Evolutionary conservation across 495 filamentous ascomycete species (phyloP).

Genomic region (Hypoxylon rickii): DNA sequence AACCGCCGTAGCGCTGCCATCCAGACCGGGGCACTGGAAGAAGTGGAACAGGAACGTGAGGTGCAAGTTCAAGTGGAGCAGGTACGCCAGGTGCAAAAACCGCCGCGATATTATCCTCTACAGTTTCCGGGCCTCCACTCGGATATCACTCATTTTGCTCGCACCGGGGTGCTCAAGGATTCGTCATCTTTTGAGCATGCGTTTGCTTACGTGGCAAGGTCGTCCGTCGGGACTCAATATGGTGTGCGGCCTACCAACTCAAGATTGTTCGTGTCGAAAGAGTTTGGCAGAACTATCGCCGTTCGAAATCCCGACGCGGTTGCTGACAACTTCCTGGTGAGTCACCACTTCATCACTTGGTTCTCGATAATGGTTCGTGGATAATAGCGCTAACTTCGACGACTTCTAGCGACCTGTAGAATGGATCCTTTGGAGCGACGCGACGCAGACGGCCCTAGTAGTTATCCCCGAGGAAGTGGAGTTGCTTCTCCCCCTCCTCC

Average conservation of each 20-base stretch:
- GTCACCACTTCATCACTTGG: not conserved
- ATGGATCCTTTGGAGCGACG: conserved; percentile 45
- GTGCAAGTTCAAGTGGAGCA: conserved; percentile 54
- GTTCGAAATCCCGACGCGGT: not conserved
- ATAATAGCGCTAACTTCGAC: conserved; percentile 21
- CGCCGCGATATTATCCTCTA: conserved; percentile 26
- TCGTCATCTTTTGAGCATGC: conserved; percentile 23
- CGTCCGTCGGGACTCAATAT: conserved; percentile 34
- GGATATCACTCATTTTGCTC: conserved; percentile 30
- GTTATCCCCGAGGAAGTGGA: conserved; percentile 63
- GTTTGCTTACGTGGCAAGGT: conserved; percentile 34
- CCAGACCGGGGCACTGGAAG: conserved; percentile 42
- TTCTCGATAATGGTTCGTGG: not conserved
- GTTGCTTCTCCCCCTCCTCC: conserved; percentile 47
- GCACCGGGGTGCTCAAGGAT: conserved; percentile 24
- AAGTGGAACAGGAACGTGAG: conserved; percentile 59
- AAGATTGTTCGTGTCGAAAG: conserved; percentile 41
- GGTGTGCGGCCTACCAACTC: conserved; percentile 28
- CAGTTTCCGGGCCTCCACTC: conserved; percentile 42
- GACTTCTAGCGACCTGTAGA: conserved; percentile 44
- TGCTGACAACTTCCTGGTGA: conserved; percentile 40
- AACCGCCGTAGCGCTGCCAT: not conserved
- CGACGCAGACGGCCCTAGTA: conserved; percentile 48
- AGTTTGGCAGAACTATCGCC: conserved; percentile 39
- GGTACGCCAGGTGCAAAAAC: conserved; percentile 52